Percentiles rank a stretch among this genome's conserved stretches.
Evolutionary conservation across 1,139 yeast genomes (phyloP).

Genomic region (Blastobotrys petasosporus): DNA sequence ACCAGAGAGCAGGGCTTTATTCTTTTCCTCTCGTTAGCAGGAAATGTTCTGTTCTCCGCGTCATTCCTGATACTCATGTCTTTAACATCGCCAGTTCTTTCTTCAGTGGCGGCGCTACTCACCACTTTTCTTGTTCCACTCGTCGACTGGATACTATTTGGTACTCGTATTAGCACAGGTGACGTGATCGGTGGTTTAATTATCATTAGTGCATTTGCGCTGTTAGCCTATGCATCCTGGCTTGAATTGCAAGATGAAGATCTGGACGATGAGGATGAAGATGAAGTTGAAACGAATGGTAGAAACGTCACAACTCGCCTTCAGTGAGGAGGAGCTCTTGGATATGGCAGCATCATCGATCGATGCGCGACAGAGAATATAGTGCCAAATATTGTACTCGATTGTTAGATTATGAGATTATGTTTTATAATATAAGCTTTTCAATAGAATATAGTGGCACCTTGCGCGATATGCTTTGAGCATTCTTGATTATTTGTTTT

Average conservation of each 20-base stretch:
- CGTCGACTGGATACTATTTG: slow-evolving; percentile 70
- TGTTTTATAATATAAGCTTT: slow-evolving; percentile 22
- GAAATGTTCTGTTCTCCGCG: slow-evolving; percentile 66
- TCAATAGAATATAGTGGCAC: slow-evolving; percentile 28
- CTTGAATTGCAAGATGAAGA: slow-evolving; percentile 65
- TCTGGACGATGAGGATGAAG: slow-evolving; percentile 36
- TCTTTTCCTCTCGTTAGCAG: slow-evolving; percentile 43
- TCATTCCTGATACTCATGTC: slow-evolving; percentile 75
- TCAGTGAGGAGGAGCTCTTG: neutral
- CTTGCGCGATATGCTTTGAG: slow-evolving; percentile 24
- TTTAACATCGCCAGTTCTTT: slow-evolving; percentile 76
- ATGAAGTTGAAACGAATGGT: slow-evolving; percentile 15
- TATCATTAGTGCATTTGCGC: slow-evolving; percentile 56
- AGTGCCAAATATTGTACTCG: neutral
- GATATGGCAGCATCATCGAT: neutral
- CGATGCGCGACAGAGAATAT: neutral
- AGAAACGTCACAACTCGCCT: neutral
- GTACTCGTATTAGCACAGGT: slow-evolving; percentile 38
- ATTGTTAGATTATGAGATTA: neutral
- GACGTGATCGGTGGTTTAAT: slow-evolving; percentile 37
- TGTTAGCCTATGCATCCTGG: slow-evolving; percentile 68
- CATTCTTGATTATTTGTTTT: slow-evolving; percentile 33
- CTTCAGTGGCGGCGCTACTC: slow-evolving; percentile 73
- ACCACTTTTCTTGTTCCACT: slow-evolving; percentile 77
- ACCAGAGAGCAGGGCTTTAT: slow-evolving; percentile 39